Evolutionary conservation across 192 early-diverging fungal species (phyloP).

Genomic region (Coemansia sp.): DNA sequence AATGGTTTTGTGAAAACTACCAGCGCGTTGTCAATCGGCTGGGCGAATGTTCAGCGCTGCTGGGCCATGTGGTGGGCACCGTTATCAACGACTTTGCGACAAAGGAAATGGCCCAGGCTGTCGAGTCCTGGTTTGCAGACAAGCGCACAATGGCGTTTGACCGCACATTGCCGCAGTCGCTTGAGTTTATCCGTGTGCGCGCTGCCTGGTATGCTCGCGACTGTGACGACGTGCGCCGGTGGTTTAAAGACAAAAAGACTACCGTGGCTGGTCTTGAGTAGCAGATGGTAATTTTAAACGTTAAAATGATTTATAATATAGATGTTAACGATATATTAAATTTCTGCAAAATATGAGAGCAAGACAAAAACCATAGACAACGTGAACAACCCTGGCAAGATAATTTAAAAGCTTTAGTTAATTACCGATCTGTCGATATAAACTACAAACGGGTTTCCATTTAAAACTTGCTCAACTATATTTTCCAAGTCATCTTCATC

Average conservation of each 20-base stretch:
- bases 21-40: slow-evolving; percentile 57
- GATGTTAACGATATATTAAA: too few species aligned
- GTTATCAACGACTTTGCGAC: slow-evolving; percentile 62
- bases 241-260: slow-evolving; percentile 12
- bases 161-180: slow-evolving; percentile 65
- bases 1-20: slow-evolving; percentile 61
- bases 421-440: too few species aligned
- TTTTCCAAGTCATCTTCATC: too few species aligned
- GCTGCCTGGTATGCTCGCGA: slow-evolving; percentile 47
- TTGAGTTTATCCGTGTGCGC: slow-evolving; percentile 66
- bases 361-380: too few species aligned
- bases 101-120: slow-evolving; percentile 53
- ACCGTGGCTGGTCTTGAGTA: neutral
- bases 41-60: slow-evolving; percentile 58
- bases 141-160: slow-evolving; percentile 57
- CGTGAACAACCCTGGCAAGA: too few species aligned
- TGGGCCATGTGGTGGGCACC: slow-evolving; percentile 65
- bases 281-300: too few species aligned
- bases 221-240: slow-evolving; percentile 23
- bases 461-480: too few species aligned
- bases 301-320: too few species aligned
- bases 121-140: slow-evolving; percentile 58
- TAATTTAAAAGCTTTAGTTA: too few species aligned
- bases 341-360: too few species aligned
- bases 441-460: too few species aligned